Evolutionary conservation across 2,329 filamentous ascomycete species (phyloP).

Genomic region (Leptographium wingfieldii): DNA sequence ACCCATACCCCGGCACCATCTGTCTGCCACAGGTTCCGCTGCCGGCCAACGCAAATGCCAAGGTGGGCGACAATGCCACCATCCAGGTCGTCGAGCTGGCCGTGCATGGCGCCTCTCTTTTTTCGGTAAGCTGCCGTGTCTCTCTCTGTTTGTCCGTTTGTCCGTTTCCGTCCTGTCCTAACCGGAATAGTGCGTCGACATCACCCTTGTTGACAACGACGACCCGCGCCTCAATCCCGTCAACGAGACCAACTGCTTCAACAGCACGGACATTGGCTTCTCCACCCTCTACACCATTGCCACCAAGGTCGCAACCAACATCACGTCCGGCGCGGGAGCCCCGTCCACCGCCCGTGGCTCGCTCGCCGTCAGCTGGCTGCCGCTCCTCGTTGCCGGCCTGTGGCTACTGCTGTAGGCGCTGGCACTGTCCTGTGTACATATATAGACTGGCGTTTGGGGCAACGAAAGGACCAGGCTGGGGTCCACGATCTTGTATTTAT

Average conservation of each 20-base stretch:
- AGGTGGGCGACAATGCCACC: conserved; percentile 76
- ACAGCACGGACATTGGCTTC: conserved; percentile 67
- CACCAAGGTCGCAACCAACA: conserved; percentile 23
- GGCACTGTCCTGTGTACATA: not conserved
- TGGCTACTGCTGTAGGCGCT: conserved; percentile 24
- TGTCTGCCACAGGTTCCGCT: conserved; percentile 84
- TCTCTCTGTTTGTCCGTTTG: not conserved
- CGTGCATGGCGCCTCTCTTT: conserved; percentile 70
- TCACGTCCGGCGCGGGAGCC: conserved; percentile 19
- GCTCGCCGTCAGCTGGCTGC: conserved; percentile 14
- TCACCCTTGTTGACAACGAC: conserved; percentile 72
- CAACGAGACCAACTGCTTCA: conserved; percentile 77
- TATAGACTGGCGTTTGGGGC: conserved; percentile 2
- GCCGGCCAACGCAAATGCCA: conserved; percentile 56
- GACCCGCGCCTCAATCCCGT: conserved; percentile 57
- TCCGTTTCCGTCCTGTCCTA: not conserved
- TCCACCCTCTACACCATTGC: conserved; percentile 62
- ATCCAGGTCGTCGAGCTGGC: conserved; percentile 81
- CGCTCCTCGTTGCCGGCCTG: conserved; percentile 25
- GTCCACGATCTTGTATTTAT: not conserved
- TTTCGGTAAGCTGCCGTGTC: conserved; percentile 45
- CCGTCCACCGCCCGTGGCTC: conserved; percentile 16
- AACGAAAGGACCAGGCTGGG: not conserved
- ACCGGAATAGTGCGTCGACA: conserved; percentile 68
- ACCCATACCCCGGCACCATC: conserved; percentile 76